phyloP scores from a whole-genome alignment of 129 eudicot genomes.

The Glebionis coronaria region DNA sequence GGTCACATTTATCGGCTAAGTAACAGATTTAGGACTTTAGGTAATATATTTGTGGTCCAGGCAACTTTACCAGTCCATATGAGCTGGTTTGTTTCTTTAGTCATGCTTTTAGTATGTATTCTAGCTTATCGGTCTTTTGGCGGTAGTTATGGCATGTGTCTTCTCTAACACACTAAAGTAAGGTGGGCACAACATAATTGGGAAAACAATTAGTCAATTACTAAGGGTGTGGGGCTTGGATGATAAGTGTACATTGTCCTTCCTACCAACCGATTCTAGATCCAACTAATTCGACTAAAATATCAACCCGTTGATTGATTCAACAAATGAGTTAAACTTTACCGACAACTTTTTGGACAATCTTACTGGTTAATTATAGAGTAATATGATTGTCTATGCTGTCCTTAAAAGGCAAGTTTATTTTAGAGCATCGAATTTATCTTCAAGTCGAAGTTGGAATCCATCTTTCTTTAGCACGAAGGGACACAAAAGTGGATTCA shows the following conservation, averaged over 20 bases:
- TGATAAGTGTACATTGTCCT: slow-evolving; percentile 20
- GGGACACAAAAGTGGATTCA: too few relatives aligned
- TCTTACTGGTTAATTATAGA: background rate
- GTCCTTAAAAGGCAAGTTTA: too few relatives aligned
- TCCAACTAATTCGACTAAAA: slow-evolving; percentile 18
- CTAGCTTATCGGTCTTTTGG: slow-evolving; percentile 11
- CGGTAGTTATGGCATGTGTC: background rate
- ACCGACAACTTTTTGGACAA: background rate
- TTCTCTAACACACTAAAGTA: slow-evolving; percentile 15
- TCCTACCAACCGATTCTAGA: slow-evolving; percentile 22
- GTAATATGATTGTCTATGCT: background rate
- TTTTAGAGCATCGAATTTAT: too few relatives aligned
- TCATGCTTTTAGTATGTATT: background rate
- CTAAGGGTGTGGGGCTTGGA: slow-evolving; percentile 6
- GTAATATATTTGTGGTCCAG: background rate
- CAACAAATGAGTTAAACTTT: background rate
- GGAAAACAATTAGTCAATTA: slow-evolving; percentile 11
- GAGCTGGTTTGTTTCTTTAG: slow-evolving; percentile 10
- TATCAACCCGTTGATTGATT: slow-evolving; percentile 7
- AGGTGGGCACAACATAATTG: slow-evolving; percentile 14
- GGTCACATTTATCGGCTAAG: too few relatives aligned
- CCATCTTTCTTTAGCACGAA: too few relatives aligned
- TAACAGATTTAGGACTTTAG: too few relatives aligned
- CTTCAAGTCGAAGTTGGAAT: too few relatives aligned
- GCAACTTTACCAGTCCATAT: slow-evolving; percentile 3